Evolutionary conservation across 2,329 filamentous ascomycete species (phyloP).

Genomic region (Dactylellina haptotyla): DNA sequence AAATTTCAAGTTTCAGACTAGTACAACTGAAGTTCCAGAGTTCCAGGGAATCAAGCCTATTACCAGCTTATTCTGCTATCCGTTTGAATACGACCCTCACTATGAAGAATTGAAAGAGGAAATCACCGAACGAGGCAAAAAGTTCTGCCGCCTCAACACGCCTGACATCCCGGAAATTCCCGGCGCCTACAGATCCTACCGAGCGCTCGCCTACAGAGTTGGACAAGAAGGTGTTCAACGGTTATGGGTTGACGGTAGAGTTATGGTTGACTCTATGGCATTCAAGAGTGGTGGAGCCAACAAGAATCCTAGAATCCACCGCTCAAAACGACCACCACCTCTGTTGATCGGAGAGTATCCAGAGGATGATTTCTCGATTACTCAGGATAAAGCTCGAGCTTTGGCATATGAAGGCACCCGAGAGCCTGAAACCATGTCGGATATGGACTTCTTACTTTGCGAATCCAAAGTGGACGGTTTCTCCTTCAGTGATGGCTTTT

Average conservation of each 20-base stretch:
- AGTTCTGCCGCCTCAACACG: conserved; percentile 80
- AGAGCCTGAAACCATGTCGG: conserved; percentile 63
- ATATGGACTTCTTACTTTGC: conserved; percentile 84
- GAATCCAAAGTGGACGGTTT: conserved; percentile 87
- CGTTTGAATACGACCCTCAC: conserved; percentile 81
- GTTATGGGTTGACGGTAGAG: conserved; percentile 85
- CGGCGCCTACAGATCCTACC: conserved; percentile 64
- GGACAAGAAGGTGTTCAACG: conserved; percentile 75
- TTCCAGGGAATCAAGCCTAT: conserved; percentile 88
- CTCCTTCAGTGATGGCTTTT: conserved; percentile 85
- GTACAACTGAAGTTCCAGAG: not conserved
- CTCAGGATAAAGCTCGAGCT: not conserved
- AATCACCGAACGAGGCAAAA: conserved; percentile 82
- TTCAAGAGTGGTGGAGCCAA: conserved; percentile 69
- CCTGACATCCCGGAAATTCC: conserved; percentile 77
- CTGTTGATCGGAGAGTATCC: not conserved
- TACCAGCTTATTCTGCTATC: conserved; percentile 78
- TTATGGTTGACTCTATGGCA: conserved; percentile 86
- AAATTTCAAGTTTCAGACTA: not conserved
- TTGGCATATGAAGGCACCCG: conserved; percentile 34
- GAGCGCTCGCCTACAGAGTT: conserved; percentile 77
- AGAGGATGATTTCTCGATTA: not conserved
- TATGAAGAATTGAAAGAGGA: conserved; percentile 67
- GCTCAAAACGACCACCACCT: not conserved
- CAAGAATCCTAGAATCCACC: not conserved